Evolutionary conservation across 2,329 filamentous ascomycete genomes (phyloP).

Genomic region (Waltergamsia citrina): DNA sequence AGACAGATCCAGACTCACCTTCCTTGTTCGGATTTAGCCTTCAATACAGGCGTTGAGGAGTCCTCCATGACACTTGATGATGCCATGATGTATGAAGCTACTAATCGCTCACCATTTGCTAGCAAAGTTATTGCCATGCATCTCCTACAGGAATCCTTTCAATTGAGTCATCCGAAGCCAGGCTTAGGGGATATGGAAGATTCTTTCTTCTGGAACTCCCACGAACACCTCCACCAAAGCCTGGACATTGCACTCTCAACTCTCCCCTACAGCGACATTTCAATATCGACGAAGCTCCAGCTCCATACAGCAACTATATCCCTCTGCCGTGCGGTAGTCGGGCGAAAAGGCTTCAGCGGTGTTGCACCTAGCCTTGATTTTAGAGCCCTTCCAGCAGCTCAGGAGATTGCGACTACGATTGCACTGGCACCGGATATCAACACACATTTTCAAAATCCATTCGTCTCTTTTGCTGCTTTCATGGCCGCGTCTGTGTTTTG

Average conservation of each 20-base stretch:
- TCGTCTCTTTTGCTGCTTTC: conserved; percentile 62
- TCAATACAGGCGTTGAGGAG: conserved; percentile 52
- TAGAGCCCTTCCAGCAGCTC: conserved; percentile 68
- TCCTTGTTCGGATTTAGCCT: conserved; percentile 66
- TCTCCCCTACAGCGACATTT: conserved; percentile 60
- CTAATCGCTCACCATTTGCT: conserved; percentile 54
- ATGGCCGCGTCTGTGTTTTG: conserved; percentile 63
- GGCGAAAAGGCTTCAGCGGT: conserved; percentile 45
- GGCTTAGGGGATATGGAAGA: conserved; percentile 51
- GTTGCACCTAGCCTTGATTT: no score
- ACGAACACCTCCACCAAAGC: conserved; percentile 67
- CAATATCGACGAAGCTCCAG: conserved; percentile 73
- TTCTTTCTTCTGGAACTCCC: conserved; percentile 74
- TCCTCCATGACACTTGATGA: conserved; percentile 50
- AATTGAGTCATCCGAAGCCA: conserved; percentile 64
- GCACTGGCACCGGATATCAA: conserved; percentile 31
- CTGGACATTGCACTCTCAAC: conserved; percentile 66
- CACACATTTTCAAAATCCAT: conserved; percentile 51
- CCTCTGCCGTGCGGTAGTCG: conserved; percentile 74
- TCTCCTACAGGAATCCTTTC: conserved; percentile 69
- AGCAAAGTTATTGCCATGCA: conserved; percentile 62
- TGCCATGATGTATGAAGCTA: conserved; percentile 40
- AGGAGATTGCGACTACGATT: conserved; percentile 73
- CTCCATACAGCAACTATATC: conserved; percentile 79
- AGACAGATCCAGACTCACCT: conserved; percentile 59